Conservation (phyloP, 208 protist species). For the Crithidia expoeki region DNA sequence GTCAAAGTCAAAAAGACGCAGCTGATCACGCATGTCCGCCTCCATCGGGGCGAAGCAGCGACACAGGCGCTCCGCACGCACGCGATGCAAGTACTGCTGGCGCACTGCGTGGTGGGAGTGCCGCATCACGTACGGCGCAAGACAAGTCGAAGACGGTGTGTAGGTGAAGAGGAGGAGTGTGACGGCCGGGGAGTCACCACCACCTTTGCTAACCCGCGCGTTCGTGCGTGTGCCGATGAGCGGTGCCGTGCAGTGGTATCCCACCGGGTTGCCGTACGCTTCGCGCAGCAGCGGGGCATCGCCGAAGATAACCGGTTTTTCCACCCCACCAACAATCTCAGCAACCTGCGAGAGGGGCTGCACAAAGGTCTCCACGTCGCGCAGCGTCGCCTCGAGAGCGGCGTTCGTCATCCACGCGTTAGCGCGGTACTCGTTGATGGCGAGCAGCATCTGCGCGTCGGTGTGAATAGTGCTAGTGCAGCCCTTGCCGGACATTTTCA, state of each 20-base stretch:
- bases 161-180: constrained; percentile 83
- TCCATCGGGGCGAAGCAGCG: constrained; percentile 67
- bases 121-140: constrained; percentile 69
- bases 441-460: constrained; percentile 79
- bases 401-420: constrained; percentile 90
- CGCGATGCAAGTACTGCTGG: constrained; percentile 60
- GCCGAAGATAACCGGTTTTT: constrained; percentile 72
- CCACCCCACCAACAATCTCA: constrained; percentile 71
- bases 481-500: constrained; percentile 42
- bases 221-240: constrained; percentile 80
- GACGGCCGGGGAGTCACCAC: constrained; percentile 40
- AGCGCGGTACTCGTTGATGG: constrained; percentile 80
- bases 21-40: constrained; percentile 68
- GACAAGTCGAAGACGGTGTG: constrained; percentile 41
- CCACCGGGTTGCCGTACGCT: constrained; percentile 72
- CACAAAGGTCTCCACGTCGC: constrained; percentile 35
- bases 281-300: constrained; percentile 78
- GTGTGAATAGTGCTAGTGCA: constrained; percentile 77
- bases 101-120: constrained; percentile 73
- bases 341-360: constrained; percentile 45
- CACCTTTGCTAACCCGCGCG: constrained; percentile 22
- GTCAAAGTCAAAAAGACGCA: constrained; percentile 80
- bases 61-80: constrained; percentile 48
- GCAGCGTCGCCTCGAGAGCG: constrained; percentile 42
- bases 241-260: constrained; percentile 85